phyloP scores from a whole-genome alignment of 371 early-diverging fungal species.

The Mortierella polycephala region DNA sequence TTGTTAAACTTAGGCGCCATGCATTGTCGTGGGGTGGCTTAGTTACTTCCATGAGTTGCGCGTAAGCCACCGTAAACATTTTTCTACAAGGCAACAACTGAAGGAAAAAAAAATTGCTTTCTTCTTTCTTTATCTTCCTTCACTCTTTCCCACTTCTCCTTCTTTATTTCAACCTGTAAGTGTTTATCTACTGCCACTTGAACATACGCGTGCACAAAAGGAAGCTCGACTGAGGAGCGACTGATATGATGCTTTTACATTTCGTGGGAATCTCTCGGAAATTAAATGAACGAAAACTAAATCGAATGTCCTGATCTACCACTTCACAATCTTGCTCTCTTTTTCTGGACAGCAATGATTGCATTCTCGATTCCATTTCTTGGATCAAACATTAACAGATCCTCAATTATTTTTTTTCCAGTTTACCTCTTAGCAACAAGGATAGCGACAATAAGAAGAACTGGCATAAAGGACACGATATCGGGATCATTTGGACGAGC shows the following conservation, averaged over 20 bases:
- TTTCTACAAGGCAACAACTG: background rate
- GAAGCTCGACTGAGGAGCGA: background rate
- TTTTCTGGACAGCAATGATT: too few relatives aligned
- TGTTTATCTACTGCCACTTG: background rate
- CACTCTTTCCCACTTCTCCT: background rate
- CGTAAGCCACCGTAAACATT: background rate
- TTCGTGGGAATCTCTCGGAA: conserved; percentile 58
- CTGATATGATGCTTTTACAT: conserved; percentile 53
- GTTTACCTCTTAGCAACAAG: too few relatives aligned
- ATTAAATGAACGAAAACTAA: conserved; percentile 53
- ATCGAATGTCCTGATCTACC: conserved; percentile 55
- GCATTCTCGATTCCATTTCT: too few relatives aligned
- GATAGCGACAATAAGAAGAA: too few relatives aligned
- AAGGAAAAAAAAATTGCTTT: conserved; percentile 4
- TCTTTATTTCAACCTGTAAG: conserved; percentile 1
- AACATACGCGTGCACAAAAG: background rate
- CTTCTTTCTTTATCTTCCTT: conserved; percentile 9
- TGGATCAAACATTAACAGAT: too few relatives aligned
- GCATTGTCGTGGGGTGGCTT: too few relatives aligned
- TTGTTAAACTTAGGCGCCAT: too few relatives aligned
- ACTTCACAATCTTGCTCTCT: background rate
- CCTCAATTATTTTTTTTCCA: too few relatives aligned
- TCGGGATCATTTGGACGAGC: too few relatives aligned
- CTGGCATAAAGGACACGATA: too few relatives aligned
- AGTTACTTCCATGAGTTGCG: too few relatives aligned